Evolutionary conservation across 768 basidiomycete genomes (phyloP).

Genomic region (Holtermanniella nyarrowii): DNA sequence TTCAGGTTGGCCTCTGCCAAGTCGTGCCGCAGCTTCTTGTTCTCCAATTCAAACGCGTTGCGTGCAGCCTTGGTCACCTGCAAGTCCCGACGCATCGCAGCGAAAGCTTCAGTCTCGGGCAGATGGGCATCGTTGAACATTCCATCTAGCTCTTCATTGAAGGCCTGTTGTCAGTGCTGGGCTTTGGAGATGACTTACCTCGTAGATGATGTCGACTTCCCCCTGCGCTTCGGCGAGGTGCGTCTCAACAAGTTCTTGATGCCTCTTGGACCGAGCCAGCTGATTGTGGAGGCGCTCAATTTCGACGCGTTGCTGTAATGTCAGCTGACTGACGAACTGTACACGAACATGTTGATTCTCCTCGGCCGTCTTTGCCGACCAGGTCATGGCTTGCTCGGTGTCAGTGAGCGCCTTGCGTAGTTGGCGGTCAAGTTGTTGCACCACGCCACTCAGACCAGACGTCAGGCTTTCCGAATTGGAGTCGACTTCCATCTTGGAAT

Average conservation of each 20-base stretch:
- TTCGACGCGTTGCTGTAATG: conserved; percentile 51
- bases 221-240: conserved; percentile 64
- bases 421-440: conserved; percentile 20
- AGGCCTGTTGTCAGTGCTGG: conserved; percentile 50
- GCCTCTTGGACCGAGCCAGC: conserved; percentile 52
- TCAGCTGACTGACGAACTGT: neutral
- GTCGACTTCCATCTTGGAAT: conserved; percentile 16
- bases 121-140: conserved; percentile 80
- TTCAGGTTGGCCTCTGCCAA: conserved; percentile 63
- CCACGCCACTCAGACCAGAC: conserved; percentile 10
- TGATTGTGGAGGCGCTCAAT: conserved; percentile 56
- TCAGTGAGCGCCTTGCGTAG: conserved; percentile 13
- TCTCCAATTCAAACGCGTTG: conserved; percentile 66
- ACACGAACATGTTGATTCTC: neutral
- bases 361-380: conserved; percentile 5
- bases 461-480: conserved; percentile 16
- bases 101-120: conserved; percentile 73
- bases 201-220: conserved; percentile 89
- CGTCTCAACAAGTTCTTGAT: conserved; percentile 68
- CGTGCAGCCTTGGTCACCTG: conserved; percentile 62
- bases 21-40: conserved; percentile 54
- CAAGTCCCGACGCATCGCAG: conserved; percentile 63
- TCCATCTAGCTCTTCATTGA: conserved; percentile 84
- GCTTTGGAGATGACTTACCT: conserved; percentile 49
- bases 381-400: conserved; percentile 11